Evolutionary conservation across 176 grass and related monocot species (phyloP), one percentile per base, ranked within the genome.

Genomic region (Neostapfia colusana): DNA sequence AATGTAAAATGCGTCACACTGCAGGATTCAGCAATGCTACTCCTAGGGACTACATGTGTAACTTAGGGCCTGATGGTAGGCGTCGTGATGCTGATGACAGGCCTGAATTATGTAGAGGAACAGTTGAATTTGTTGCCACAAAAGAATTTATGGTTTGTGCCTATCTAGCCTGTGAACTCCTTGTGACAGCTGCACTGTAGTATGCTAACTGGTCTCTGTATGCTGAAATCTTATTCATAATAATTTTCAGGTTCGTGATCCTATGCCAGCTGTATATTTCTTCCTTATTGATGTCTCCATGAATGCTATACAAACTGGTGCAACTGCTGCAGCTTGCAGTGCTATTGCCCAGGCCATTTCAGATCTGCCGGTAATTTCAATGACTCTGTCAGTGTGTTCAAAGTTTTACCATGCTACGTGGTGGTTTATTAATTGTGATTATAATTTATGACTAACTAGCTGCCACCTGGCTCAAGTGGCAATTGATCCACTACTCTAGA

Each of bases 241-340:
- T 66, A 64, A 46, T 70, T 80, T 80, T 80, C 89, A 97, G 93
- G 93, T 98, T 28, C 91, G 95, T 73, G 95, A 98, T 41, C 95
- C 95, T 45, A 98, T 98, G 95, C 95, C 91, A 67, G 91, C 91
- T 73, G 91, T 98, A 25, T 98, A 88, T 86, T 98, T 98, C 70
- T 98, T 98, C 82, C 77, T 98, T 61, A 81, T 98, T 81, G 95
- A 98, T 74, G 91, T 94, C 65, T 92, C 95, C 17, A 90, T 98
- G 95, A 98, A 98, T 82, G 89, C 91, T 23, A 67, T 98, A 81
- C 86, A 91, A 64, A 94, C 89, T 65, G 95, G 91, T 65, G 95
- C 91, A 77, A 89, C 91, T 74, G 95, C 95, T 54, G 95, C 95
- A 58, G 85, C 95, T 67, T 98, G 95, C 87, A 92, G 87, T 90